These are phyloP conservation scores for Apophysomyces sp. DNA, from an alignment of 371 early-diverging fungal genomes.

Conservation along the genomic window DNA sequence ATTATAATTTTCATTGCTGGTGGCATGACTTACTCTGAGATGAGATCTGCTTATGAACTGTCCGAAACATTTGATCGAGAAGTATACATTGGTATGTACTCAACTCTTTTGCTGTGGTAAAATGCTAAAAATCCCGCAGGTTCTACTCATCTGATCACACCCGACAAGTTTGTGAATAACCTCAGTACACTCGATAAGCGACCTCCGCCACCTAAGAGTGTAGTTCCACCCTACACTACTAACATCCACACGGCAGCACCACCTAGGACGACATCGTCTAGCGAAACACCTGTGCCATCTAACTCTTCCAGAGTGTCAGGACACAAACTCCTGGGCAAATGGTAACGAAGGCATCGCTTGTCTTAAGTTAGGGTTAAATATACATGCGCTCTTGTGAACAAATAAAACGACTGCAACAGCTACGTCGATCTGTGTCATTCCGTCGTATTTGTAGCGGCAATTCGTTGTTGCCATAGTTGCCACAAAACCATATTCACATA, in stretches of 20 bases:
- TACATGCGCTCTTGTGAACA: too few species aligned
- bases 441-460: too few species aligned
- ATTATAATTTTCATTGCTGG: constrained; percentile 87
- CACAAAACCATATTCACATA: too few species aligned
- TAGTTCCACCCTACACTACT: constrained; percentile 40
- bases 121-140: constrained; percentile 51
- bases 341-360: neutral
- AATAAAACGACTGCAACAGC: too few species aligned
- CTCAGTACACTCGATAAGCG: constrained; percentile 39
- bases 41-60: constrained; percentile 85
- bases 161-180: constrained; percentile 72
- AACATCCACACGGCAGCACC: constrained; percentile 15
- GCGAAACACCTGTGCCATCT: neutral
- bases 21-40: constrained; percentile 91
- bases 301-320: constrained; percentile 3
- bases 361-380: neutral
- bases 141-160: constrained; percentile 79
- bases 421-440: too few species aligned
- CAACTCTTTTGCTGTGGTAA: too few species aligned
- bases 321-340: neutral
- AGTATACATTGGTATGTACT: constrained; percentile 77
- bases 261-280: neutral
- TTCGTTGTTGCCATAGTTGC: too few species aligned
- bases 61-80: constrained; percentile 70
- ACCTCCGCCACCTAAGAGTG: constrained; percentile 17